Conservation (phyloP, 371 early-diverging fungal species). For the Vairimorpha ceranae region DNA sequence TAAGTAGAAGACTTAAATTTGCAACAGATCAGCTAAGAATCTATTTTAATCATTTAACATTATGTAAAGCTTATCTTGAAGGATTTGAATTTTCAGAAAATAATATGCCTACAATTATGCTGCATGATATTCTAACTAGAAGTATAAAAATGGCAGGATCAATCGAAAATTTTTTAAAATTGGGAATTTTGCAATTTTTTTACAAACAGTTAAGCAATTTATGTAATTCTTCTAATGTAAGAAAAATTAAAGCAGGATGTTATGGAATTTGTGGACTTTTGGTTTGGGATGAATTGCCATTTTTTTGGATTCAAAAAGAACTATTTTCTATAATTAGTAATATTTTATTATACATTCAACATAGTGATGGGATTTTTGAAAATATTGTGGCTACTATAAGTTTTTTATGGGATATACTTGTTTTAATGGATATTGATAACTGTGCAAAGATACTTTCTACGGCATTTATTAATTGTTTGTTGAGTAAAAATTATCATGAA, state of each 20-base stretch:
- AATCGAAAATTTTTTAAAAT: not conserved
- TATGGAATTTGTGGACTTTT: not conserved
- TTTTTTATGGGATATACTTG: not conserved
- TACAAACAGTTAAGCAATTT: not conserved
- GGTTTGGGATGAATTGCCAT: not conserved
- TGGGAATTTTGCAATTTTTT: not conserved
- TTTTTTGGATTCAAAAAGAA: not conserved
- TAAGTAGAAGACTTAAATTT: not conserved
- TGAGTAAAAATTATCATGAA: not conserved
- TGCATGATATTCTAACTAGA: not conserved
- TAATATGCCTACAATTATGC: constrained; percentile 9
- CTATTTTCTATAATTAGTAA: not conserved
- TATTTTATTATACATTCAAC: not conserved
- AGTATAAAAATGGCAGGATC: not conserved
- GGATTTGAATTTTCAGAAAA: constrained; percentile 12
- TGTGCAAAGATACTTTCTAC: not conserved
- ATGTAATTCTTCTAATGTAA: not conserved
- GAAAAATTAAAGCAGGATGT: not conserved
- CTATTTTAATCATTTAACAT: constrained; percentile 1
- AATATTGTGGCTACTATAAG: not conserved
- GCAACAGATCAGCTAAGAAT: not conserved
- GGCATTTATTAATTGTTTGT: not conserved
- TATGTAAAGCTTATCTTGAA: constrained; percentile 19
- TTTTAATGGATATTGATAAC: not conserved
- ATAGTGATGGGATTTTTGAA: not conserved